Evolutionary conservation across 306 rosid species (phyloP).

Genomic region (Casuarina cunninghamiana): DNA sequence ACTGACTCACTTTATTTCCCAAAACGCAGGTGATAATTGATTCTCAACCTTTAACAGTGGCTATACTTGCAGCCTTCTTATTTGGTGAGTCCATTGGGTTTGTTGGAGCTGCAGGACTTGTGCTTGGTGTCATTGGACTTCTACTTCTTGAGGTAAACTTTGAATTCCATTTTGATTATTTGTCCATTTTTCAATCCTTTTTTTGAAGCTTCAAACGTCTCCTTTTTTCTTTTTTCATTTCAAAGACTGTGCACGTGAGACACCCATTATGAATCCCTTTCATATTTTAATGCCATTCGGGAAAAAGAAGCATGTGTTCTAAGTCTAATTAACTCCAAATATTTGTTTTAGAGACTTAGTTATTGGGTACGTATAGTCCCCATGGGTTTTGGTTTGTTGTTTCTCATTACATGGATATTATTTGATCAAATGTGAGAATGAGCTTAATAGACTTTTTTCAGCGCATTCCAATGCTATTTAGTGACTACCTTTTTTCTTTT

Average conservation of each 20-base stretch:
- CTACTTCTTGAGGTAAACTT: constrained; percentile 76
- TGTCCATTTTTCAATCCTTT: neutral
- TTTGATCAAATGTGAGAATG: no score
- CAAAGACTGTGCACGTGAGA: neutral
- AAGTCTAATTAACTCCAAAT: neutral
- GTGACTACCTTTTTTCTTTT: no score
- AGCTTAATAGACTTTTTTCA: no score
- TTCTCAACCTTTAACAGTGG: constrained; percentile 96
- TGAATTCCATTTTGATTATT: neutral
- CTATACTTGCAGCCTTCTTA: constrained; percentile 80
- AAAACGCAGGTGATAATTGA: constrained; percentile 85
- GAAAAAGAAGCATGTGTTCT: neutral
- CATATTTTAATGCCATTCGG: neutral
- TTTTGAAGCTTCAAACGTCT: neutral
- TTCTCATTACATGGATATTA: neutral
- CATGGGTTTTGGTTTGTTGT: neutral
- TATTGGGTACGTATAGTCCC: no score
- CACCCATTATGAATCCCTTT: neutral
- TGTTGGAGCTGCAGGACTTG: constrained; percentile 87
- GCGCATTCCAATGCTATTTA: no score
- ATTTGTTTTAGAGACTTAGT: neutral
- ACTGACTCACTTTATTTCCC: constrained; percentile 8
- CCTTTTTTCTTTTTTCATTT: neutral
- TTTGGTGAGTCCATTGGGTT: constrained; percentile 88
- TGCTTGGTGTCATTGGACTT: constrained; percentile 86